phyloP scores from a whole-genome alignment of 2,329 filamentous ascomycete genomes.

The Fusarium torreyae region DNA sequence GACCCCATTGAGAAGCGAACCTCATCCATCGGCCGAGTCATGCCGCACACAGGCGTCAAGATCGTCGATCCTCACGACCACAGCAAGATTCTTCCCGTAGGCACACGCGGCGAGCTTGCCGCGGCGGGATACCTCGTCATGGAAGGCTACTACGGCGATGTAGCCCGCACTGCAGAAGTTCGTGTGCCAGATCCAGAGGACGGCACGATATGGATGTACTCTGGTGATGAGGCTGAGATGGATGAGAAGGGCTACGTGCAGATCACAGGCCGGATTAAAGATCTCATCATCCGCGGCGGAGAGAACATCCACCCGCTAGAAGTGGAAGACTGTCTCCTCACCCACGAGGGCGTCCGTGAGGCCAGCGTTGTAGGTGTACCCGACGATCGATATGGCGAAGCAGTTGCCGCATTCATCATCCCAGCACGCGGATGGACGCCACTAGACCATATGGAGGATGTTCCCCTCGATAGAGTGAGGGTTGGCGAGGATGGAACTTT shows the following conservation, averaged over 20 bases:
- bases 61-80: conserved; percentile 80
- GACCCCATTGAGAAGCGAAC: conserved; percentile 83
- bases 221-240: conserved; percentile 92
- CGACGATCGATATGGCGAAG: conserved; percentile 87
- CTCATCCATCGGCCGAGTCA: conserved; percentile 81
- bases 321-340: conserved; percentile 88
- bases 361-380: conserved; percentile 88
- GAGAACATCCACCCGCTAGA: conserved; percentile 98
- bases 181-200: conserved; percentile 63
- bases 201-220: conserved; percentile 85
- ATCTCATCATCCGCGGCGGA: conserved; percentile 93
- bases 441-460: conserved; percentile 45
- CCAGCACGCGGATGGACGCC: conserved; percentile 53
- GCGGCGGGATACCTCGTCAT: conserved; percentile 90
- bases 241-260: conserved; percentile 85
- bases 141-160: conserved; percentile 90
- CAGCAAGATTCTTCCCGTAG: conserved; percentile 71
- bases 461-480: conserved; percentile 22
- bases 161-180: conserved; percentile 77
- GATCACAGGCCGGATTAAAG: conserved; percentile 94
- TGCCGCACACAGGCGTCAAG: conserved; percentile 85
- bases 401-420: conserved; percentile 87
- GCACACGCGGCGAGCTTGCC: conserved; percentile 83
- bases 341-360: conserved; percentile 78
- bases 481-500: conserved; percentile 55